These are phyloP conservation scores for Coemansia sp. DNA, from an alignment of 192 early-diverging fungal species.

Conservation along the genomic window DNA sequence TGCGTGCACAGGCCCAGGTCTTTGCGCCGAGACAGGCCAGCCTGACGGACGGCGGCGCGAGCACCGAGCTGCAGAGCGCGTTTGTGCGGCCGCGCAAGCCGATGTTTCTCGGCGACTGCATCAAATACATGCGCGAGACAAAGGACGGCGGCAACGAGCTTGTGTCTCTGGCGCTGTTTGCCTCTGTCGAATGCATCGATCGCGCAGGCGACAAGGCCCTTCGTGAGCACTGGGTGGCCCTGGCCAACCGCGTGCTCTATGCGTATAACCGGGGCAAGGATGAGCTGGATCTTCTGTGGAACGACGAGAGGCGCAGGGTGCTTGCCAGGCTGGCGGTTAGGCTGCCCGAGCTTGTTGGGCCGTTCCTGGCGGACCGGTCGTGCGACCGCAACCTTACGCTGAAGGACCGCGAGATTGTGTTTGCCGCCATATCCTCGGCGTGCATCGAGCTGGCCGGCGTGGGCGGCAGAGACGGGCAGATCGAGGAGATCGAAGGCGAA, in stretches of 20 bases:
- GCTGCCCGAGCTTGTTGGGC: slow-evolving; percentile 23
- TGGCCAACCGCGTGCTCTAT: slow-evolving; percentile 32
- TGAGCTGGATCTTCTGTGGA: slow-evolving; percentile 30
- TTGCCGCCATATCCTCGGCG: slow-evolving; percentile 40
- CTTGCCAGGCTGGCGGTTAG: slow-evolving; percentile 32
- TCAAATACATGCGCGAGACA: slow-evolving; percentile 5
- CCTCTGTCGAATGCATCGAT: slow-evolving; percentile 29
- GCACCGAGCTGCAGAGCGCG: slow-evolving; percentile 18
- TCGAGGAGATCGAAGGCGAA: background rate
- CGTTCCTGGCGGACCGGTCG: slow-evolving; percentile 43
- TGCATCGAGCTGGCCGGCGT: slow-evolving; percentile 30
- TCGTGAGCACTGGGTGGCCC: slow-evolving; percentile 33
- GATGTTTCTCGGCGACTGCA: slow-evolving; percentile 37
- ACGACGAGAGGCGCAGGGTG: slow-evolving; percentile 18
- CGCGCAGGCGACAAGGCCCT: slow-evolving; percentile 21
- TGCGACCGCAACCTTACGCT: slow-evolving; percentile 43
- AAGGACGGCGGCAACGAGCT: slow-evolving; percentile 13
- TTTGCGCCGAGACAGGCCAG: slow-evolving; percentile 32
- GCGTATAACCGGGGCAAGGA: slow-evolving; percentile 45
- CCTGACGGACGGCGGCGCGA: slow-evolving; percentile 9
- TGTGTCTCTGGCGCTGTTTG: slow-evolving; percentile 28
- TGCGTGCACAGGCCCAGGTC: slow-evolving; percentile 2
- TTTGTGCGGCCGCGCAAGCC: slow-evolving; percentile 44
- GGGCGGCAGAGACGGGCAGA: background rate
- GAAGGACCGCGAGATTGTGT: slow-evolving; percentile 40